These are phyloP conservation scores for Clitopilus passeckerianus DNA, from an alignment of 768 basidiomycete genomes.

Conservation along the genomic window DNA sequence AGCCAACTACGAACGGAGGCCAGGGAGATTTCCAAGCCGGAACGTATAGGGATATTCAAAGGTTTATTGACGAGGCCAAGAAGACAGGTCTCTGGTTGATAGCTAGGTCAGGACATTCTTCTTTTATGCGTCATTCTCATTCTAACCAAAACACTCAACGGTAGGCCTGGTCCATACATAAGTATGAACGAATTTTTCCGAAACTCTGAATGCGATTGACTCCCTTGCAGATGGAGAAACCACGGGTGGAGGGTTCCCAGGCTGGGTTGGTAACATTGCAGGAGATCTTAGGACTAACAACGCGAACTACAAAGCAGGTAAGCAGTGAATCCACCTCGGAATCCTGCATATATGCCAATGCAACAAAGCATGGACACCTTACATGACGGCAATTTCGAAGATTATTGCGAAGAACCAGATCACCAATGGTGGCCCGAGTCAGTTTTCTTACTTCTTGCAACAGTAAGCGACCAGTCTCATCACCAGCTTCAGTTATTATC, in stretches of 20 bases:
- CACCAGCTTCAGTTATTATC: constrained; percentile 31
- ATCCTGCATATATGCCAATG: not conserved
- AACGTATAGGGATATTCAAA: constrained; percentile 47
- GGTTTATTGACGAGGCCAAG: constrained; percentile 47
- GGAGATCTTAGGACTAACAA: constrained; percentile 46
- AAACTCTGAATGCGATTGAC: not conserved
- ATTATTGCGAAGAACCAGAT: constrained; percentile 53
- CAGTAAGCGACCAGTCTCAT: not conserved
- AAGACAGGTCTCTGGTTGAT: constrained; percentile 53
- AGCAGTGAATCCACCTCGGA: constrained; percentile 1
- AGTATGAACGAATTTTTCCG: constrained; percentile 21
- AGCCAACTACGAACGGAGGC: constrained; percentile 35
- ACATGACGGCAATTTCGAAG: constrained; percentile 44
- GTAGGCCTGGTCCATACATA: constrained; percentile 48
- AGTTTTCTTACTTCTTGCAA: constrained; percentile 9
- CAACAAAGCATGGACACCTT: constrained; percentile 47
- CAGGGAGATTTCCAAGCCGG: constrained; percentile 43
- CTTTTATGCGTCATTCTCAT: not conserved
- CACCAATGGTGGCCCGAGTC: constrained; percentile 55
- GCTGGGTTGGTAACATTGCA: constrained; percentile 53
- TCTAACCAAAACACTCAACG: not conserved
- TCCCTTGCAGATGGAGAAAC: constrained; percentile 38
- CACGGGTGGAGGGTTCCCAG: constrained; percentile 53
- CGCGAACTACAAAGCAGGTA: constrained; percentile 39
- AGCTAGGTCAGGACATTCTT: constrained; percentile 29